Evolutionary conservation across 495 filamentous ascomycete species (phyloP), one percentile per base, ranked within the genome.

Genomic region (Xylaria curta): DNA sequence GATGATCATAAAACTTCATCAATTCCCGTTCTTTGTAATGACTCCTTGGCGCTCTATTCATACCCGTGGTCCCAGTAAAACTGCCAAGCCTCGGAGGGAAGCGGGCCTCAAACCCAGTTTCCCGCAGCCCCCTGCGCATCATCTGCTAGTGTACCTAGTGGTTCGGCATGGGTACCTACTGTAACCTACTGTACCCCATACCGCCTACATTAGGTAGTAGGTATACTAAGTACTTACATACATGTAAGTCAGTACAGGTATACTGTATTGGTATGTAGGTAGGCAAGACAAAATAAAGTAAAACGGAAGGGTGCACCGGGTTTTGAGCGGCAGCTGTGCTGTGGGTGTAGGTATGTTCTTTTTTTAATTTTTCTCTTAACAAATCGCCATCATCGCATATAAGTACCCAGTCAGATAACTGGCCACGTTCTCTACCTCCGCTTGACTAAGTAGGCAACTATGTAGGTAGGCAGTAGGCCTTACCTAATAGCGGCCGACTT

Each of bases 151-250:
- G n/a, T n/a, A n/a, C n/a, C n/a, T n/a, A n/a, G 51, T 54, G 51
- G 51, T 54, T 54, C 13, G 53, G 53, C 53, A 56, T 26, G 58
- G 56, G 58, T 60, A 38, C 31, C 58, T 60, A 60, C 56, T 56
- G 31, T n/a, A n/a, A n/a, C n/a, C 0, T 42, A 42, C 17, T 49
- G 46, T 49, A 21, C 46, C 46, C 19, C 17, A 19, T 49, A 19
- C 7, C 4, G 15, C 15, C 17, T 46, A 44, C 12, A 17, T 17
- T 3, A 15, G 24, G 21, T n/a, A n/a, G n/a, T n/a, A n/a, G n/a
- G n/a, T n/a, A n/a, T n/a, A n/a, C n/a, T n/a, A n/a, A n/a, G n/a
- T 26, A 53, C 8, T 1, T 26, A 53, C 7, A 8, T 53, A 49
- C 47, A 54, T 4, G 1, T n/a, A n/a, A n/a, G n/a, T n/a, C n/a